Evolutionary conservation across 345 rosid genomes (phyloP).

Genomic region (Balakata baccata): DNA sequence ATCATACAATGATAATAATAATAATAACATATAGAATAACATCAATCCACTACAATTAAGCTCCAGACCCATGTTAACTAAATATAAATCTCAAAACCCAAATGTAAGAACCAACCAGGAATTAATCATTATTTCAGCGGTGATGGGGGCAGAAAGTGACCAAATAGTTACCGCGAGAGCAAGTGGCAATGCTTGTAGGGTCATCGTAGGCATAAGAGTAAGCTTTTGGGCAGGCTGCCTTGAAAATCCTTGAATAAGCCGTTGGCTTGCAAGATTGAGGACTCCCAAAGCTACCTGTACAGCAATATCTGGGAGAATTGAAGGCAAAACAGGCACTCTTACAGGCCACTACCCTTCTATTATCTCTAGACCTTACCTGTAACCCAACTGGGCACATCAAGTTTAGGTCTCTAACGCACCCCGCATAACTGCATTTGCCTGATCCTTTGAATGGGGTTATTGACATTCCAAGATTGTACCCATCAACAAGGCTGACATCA

Average conservation of each 20-base stretch:
- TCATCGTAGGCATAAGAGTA: constrained; percentile 93
- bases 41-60: no score
- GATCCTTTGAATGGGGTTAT: constrained; percentile 66
- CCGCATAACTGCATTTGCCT: constrained; percentile 84
- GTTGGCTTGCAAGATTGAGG: constrained; percentile 87
- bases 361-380: constrained; percentile 63
- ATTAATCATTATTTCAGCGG: neutral
- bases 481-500: constrained; percentile 92
- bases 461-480: constrained; percentile 86
- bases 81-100: no score
- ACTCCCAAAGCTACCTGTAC: constrained; percentile 74
- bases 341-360: constrained; percentile 68
- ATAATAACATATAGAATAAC: no score
- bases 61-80: no score
- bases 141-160: constrained; percentile 77
- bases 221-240: constrained; percentile 89
- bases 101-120: no score
- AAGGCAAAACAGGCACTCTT: constrained; percentile 91
- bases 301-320: constrained; percentile 84
- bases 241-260: constrained; percentile 80
- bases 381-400: constrained; percentile 76
- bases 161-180: constrained; percentile 62
- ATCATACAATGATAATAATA: no score
- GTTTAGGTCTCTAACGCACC: constrained; percentile 82
- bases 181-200: constrained; percentile 85